Percentiles rank a stretch among this genome's conserved stretches.
phyloP scores from a whole-genome alignment of 352 stramenopile species.

The Thraustochytrium striatum region DNA sequence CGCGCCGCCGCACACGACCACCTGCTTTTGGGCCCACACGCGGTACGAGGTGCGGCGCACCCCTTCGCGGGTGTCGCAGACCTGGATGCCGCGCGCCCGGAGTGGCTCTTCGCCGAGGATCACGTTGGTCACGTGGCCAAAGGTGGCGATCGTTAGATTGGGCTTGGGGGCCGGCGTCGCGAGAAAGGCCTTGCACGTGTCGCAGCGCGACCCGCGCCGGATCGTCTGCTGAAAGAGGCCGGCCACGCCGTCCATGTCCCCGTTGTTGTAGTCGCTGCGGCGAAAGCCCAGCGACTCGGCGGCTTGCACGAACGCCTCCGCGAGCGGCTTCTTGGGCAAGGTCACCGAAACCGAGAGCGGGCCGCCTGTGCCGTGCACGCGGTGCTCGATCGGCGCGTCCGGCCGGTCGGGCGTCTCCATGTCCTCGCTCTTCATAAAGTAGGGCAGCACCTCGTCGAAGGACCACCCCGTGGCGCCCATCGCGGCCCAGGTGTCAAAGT shows the following conservation, averaged over 20 bases:
- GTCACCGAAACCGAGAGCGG: constrained; percentile 4
- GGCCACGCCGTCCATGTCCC: constrained; percentile 15
- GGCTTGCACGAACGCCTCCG: neutral
- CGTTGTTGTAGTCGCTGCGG: constrained; percentile 17
- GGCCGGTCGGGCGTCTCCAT: neutral
- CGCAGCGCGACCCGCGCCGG: constrained; percentile 12
- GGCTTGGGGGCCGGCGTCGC: neutral
- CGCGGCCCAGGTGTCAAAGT: constrained; percentile 42
- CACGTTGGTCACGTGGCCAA: neutral
- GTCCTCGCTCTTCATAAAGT: constrained; percentile 36
- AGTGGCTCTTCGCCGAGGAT: neutral
- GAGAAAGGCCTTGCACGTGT: constrained; percentile 24
- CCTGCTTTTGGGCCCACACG: constrained; percentile 53
- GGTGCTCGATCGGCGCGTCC: constrained; percentile 3
- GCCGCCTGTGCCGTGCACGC: neutral
- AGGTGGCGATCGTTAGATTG: constrained; percentile 37
- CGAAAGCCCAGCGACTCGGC: neutral
- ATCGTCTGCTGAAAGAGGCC: constrained; percentile 22
- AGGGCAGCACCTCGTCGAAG: constrained; percentile 31
- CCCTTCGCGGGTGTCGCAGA: neutral
- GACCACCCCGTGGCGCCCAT: constrained; percentile 39
- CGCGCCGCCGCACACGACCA: constrained; percentile 69
- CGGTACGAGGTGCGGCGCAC: neutral
- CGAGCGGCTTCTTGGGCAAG: neutral
- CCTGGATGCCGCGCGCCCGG: neutral